Evolutionary conservation across 306 rosid species (phyloP), one percentile per base, ranked within the genome.

Genomic region (Quercus engelmannii): DNA sequence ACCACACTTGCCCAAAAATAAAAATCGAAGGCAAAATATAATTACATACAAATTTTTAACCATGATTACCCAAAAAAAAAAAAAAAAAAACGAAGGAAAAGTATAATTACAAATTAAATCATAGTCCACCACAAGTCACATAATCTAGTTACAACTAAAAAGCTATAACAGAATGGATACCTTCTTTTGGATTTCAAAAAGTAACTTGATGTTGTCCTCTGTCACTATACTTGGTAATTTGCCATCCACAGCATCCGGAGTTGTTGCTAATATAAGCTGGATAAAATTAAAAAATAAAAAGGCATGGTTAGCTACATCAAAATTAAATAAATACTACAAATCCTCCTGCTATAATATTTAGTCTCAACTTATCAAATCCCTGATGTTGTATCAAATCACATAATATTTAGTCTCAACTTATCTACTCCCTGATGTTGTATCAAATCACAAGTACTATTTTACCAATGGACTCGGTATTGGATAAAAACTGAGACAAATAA

Each of bases 101-200:
- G 1, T 14, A 38, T 49, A 49, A 10, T 49, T 49, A 56, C 21
- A 69, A 19, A 31, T 30, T 21, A 28, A 19, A 30, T 6, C 49
- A 49, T 13, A 9, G 54, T 23, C 31, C 54, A 55, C 14, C 20
- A 31, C 65, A 33, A 73, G 58, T 73, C 46, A 25, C 49, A 21
- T 58, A 73, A 54, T 5, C 52, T 52, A 6, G 43, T 21, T 57
- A 49, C 46, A 82, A 51, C 51, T 69, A 28, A 43, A 57, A 67
- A 25, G 23, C 31, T 54, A 65, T 56, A 61, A 17, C 21, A 58
- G 23, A 82, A 70, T 28, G 68, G 68, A 78, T 80, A 93, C 98
- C 94, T 89, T 93, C 76, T 89, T 95, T 80, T 95, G 98, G 79
- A 95, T 80, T 85, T 93, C 93, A 85, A 95, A 95, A 58, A 95